phyloP scores from a whole-genome alignment of 331 rosid species.

The Saraca asoca region DNA sequence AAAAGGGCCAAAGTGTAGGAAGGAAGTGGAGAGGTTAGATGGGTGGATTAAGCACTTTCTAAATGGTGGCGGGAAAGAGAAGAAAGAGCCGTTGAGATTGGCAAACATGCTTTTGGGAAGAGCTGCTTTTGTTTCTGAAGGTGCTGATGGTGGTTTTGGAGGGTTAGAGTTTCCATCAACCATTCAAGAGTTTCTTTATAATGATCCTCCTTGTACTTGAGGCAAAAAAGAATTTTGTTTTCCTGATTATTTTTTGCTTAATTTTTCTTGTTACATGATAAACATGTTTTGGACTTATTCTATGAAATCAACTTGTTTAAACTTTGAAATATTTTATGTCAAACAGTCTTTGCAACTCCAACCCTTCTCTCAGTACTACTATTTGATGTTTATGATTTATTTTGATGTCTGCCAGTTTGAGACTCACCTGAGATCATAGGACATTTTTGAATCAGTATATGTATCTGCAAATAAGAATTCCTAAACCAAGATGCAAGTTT shows the following conservation, averaged over 20 bases:
- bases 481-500: too few relatives aligned
- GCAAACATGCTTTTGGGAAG: constrained; percentile 77
- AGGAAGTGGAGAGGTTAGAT: constrained; percentile 70
- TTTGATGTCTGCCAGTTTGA: neutral
- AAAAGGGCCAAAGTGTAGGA: constrained; percentile 78
- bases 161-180: constrained; percentile 77
- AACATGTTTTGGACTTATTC: neutral
- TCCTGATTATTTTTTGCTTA: neutral
- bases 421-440: too few relatives aligned
- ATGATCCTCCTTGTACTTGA: constrained; percentile 58
- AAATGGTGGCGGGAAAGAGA: constrained; percentile 54
- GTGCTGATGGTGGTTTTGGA: constrained; percentile 49
- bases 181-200: constrained; percentile 61
- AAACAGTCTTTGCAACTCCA: too few relatives aligned
- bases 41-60: constrained; percentile 71
- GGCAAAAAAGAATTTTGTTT: neutral
- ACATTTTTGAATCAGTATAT: too few relatives aligned
- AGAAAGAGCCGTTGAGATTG: constrained; percentile 72
- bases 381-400: neutral
- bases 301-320: too few relatives aligned
- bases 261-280: constrained; percentile 7
- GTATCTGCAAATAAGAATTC: too few relatives aligned
- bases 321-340: neutral
- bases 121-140: constrained; percentile 56
- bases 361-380: neutral